Evolutionary conservation across 2,329 filamentous ascomycete species (phyloP).

Genomic region (Aureobasidium sp.): DNA sequence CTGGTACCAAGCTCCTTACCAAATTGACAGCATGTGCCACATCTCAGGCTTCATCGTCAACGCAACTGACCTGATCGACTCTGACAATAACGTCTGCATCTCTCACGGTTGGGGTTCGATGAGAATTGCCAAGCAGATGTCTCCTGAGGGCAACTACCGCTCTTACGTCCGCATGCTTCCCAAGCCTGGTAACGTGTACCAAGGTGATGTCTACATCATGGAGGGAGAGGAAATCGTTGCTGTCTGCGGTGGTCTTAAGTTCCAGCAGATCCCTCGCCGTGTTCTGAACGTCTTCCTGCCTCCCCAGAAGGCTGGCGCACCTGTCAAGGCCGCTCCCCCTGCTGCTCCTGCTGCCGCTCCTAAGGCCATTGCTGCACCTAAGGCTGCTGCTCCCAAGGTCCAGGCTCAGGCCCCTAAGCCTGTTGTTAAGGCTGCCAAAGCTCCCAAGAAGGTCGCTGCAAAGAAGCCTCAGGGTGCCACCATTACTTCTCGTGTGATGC

Average conservation of each 20-base stretch:
- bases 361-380: constrained; percentile 26
- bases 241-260: constrained; percentile 56
- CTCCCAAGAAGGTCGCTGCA: constrained; percentile 43
- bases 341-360: constrained; percentile 31
- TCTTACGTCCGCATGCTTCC: constrained; percentile 58
- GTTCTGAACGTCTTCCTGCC: constrained; percentile 61
- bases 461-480: constrained; percentile 43
- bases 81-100: constrained; percentile 53
- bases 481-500: constrained; percentile 50
- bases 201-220: constrained; percentile 55
- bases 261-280: constrained; percentile 60
- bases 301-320: constrained; percentile 41
- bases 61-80: constrained; percentile 51
- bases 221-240: constrained; percentile 53
- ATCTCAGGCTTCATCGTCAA: constrained; percentile 56
- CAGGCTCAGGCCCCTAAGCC: constrained; percentile 30
- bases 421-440: constrained; percentile 27
- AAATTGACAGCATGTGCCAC: constrained; percentile 53
- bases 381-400: constrained; percentile 27
- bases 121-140: constrained; percentile 48
- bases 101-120: constrained; percentile 57
- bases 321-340: constrained; percentile 32
- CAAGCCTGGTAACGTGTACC: constrained; percentile 47
- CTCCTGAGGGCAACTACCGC: constrained; percentile 47
- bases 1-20: constrained; percentile 53